phyloP scores from a whole-genome alignment of 352 stramenopile genomes.

The Globisporangium uncinulatum region DNA sequence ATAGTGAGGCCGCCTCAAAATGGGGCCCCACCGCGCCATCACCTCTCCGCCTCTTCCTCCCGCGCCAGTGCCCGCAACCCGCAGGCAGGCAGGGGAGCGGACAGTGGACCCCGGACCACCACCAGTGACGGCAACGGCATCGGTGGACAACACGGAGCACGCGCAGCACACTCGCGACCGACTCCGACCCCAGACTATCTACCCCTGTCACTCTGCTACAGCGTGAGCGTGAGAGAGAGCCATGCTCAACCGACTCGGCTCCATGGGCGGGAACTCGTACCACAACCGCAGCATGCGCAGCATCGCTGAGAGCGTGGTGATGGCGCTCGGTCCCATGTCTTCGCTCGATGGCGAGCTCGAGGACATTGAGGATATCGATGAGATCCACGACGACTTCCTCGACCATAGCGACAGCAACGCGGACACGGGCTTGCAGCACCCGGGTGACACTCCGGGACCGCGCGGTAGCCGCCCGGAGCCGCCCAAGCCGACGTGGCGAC shows the following conservation, averaged over 20 bases:
- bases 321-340: conserved; percentile 24
- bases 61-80: not conserved
- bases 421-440: conserved; percentile 7
- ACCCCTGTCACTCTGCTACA: too few relatives aligned
- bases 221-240: too few relatives aligned
- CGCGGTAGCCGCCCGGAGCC: not conserved
- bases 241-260: not conserved
- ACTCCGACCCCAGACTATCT: too few relatives aligned
- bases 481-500: not conserved
- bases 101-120: not conserved
- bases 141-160: not conserved
- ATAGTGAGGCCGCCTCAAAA: not conserved
- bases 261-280: conserved; percentile 3
- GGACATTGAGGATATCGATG: conserved; percentile 15
- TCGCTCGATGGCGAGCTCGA: conserved; percentile 21
- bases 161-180: not conserved
- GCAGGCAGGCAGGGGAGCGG: not conserved
- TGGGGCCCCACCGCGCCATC: not conserved
- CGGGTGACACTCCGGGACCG: not conserved
- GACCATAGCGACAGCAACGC: conserved; percentile 9
- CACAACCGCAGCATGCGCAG: conserved; percentile 30
- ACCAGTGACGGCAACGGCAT: not conserved
- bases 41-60: conserved; percentile 1
- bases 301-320: conserved; percentile 37
- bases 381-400: conserved; percentile 14